These are phyloP conservation scores for Alternaria solani DNA, from an alignment of 2,329 filamentous ascomycete genomes.

Conservation along the genomic window DNA sequence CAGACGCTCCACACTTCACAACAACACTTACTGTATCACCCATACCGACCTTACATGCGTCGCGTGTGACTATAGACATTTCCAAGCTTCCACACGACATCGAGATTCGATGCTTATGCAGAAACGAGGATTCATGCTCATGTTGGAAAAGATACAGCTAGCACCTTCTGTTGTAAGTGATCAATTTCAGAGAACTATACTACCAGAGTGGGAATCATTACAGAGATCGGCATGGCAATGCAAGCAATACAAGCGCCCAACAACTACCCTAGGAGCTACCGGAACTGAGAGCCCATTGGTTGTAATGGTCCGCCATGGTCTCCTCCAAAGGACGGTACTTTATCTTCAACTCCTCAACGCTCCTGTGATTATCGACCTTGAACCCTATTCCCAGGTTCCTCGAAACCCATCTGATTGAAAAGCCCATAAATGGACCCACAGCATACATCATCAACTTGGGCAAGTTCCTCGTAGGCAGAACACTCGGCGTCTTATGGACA, in stretches of 20 bases:
- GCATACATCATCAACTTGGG: neutral
- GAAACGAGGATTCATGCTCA: neutral
- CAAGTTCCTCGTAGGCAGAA: neutral
- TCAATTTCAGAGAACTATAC: neutral
- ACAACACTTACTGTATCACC: rapidly evolving
- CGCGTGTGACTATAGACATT: too few relatives aligned
- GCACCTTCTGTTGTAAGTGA: neutral
- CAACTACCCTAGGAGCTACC: rapidly evolving
- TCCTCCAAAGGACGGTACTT: neutral
- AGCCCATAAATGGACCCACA: neutral
- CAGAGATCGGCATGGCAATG: neutral
- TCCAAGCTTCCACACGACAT: too few relatives aligned
- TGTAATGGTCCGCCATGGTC: neutral
- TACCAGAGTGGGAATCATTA: too few relatives aligned
- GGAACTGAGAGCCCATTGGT: neutral
- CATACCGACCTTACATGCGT: neutral
- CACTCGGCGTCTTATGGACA: neutral
- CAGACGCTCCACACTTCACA: neutral
- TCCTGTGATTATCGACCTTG: neutral
- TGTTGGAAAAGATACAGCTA: neutral
- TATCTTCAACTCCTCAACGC: neutral
- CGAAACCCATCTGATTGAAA: neutral
- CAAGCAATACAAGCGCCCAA: neutral
- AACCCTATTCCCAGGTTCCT: neutral
- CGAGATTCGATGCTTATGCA: neutral